Evolutionary conservation across 805 yeast species (phyloP), one percentile per base, ranked within the genome.

Genomic region (Henningerozyma blattae): DNA sequence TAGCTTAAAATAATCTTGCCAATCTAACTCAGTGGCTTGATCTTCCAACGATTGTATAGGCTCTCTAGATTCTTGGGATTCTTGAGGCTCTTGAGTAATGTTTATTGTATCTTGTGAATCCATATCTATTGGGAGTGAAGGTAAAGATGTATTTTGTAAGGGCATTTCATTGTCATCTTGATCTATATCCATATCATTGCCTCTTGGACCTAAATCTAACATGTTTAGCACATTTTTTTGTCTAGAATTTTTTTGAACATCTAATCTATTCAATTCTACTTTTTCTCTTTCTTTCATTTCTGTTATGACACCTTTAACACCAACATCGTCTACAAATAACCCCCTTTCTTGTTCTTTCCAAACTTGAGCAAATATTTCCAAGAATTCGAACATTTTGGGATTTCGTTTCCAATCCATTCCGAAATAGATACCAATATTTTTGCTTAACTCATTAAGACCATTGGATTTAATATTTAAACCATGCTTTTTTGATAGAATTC

Each of bases 271-370:
- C 10, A 8, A 12, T 1, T 7, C 5, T 8, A n/a, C 14, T 46
- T 48, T 52, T 18, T 46, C 40, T 30, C 54, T 43, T 36, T 47
- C 65, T 38, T 42, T 61, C 22, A 71, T 48, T 43, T 86, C 94
- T 32, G 67, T 67, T 13, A 87, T 62, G 3, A 89, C 75, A 25
- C 68, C 70, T 1, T 59, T 54, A 13, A 86, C 65, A 3, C 83
- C 79, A 3, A 68, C 72, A 3, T 87, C 85, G 47, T 85, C 95
- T 2, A 89, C 64, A 45, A 89, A 89, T 6, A 86, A 48, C 0
- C 95, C 95, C 29, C 89, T 64, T 36, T 84, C 94, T 48, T 86
- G 94, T 31, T 74, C 81, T 47, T 85, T 86, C 97, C 97, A 89
- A 3, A 71, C 45, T 26, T 69, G 64, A 3, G 93, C 95, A 14